A percentile compares a stretch with the other conserved stretches of the same genome.
Evolutionary conservation across 768 basidiomycete species (phyloP).

Genomic region (Lepiota venenata): DNA sequence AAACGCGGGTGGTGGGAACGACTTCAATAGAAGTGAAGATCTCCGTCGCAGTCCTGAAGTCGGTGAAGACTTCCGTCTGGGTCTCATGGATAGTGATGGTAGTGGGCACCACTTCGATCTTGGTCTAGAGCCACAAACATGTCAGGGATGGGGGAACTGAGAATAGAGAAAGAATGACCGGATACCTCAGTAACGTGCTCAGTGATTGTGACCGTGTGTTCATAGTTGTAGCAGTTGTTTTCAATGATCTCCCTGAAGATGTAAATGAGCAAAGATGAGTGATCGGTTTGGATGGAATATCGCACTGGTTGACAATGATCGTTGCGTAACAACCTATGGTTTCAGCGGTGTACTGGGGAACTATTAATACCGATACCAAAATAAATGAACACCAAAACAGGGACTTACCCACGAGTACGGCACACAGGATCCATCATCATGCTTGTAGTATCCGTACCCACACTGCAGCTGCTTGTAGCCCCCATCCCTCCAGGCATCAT

Average conservation of each 20-base stretch:
- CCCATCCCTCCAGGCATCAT: conserved; percentile 54
- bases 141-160: neutral
- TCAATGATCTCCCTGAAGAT: conserved; percentile 14
- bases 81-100: conserved; percentile 41
- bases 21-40: conserved; percentile 50
- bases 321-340: conserved; percentile 59
- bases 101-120: conserved; percentile 36
- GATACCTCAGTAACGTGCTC: conserved; percentile 35
- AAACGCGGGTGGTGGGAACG: conserved; percentile 62
- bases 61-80: conserved; percentile 37
- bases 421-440: conserved; percentile 50
- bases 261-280: conserved; percentile 9
- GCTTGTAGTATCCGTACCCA: conserved; percentile 67
- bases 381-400: neutral
- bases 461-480: conserved; percentile 67
- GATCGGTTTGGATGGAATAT: conserved; percentile 8
- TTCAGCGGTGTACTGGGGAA: conserved; percentile 31
- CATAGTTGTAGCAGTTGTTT: conserved; percentile 15
- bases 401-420: conserved; percentile 55
- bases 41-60: conserved; percentile 36
- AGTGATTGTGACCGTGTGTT: conserved; percentile 22
- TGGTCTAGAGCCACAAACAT: conserved; percentile 16
- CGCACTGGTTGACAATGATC: conserved; percentile 51
- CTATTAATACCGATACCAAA: conserved; percentile 5
- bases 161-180: conserved; percentile 16